Evolutionary conservation across 805 yeast genomes (phyloP), one percentile per base, ranked within the genome.

Genomic region (Candida tammaniensis): DNA sequence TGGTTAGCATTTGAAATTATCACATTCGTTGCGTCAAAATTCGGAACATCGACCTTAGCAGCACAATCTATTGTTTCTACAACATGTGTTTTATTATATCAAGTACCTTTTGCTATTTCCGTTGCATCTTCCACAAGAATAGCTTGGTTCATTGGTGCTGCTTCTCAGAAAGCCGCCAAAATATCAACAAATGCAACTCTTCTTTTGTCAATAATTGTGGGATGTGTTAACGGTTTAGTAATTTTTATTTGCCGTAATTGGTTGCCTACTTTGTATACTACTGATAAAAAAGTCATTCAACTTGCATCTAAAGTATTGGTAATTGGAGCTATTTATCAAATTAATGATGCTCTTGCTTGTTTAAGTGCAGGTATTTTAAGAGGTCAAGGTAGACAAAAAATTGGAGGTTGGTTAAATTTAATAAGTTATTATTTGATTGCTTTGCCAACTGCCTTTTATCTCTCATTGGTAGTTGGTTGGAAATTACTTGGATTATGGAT

Each of bases 1-100:
- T 84, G 85, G 72, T 60, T 84, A 24, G 86, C 88, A 1, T 84
- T 83, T 55, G 91, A 84, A 59, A 72, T 84, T 30, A 63, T 83
- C 41, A 84, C 91, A 0, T 67, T 83, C 33, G 64, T 77, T 40
- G 82, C 89, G 1, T 76, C 87, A 3, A 74, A 74, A 47, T 68
- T 83, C 40, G 88, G 91, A 16, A 75, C 82, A 2, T 68, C 67
- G 4, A 73, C 73, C 1, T 63, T 83, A 44, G 93, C 86, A 7
- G 84, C 91, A 0, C 89, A 83, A 57, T 76, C 85, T 2, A 80
- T 83, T 35, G 72, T 82, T 10, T 66, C 84, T 16, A 82, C 88
- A 1, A 72, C 82, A 31, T 80, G 84, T 36, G 77, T 81, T 0
- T 54, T 84, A 33, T 64, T 80, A 14, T 84, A 81, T 53, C 93